phyloP scores from a whole-genome alignment of 225 moss, liverwort and hornwort genomes.

The Climacium dendroides region DNA sequence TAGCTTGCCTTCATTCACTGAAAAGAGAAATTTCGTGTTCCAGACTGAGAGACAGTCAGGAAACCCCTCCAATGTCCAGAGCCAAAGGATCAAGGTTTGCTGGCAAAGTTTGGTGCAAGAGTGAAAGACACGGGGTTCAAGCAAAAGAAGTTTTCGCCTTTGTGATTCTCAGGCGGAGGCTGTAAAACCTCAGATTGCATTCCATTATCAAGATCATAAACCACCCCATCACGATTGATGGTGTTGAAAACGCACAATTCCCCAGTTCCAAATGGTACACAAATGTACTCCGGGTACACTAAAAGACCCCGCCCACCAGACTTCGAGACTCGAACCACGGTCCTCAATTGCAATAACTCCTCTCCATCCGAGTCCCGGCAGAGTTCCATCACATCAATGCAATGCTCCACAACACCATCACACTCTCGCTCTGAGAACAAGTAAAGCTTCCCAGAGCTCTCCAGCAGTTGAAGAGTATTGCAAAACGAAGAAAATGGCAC shows the following conservation, averaged over 20 bases:
- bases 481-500: neutral
- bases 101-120: neutral
- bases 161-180: neutral
- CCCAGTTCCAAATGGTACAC: neutral
- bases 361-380: neutral
- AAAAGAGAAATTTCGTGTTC: neutral
- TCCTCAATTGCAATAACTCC: neutral
- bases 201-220: neutral
- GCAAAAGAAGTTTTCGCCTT: slow-evolving; percentile 3
- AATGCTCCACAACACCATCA: neutral
- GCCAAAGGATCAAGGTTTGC: neutral
- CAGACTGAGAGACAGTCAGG: neutral
- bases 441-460: neutral
- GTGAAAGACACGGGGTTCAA: slow-evolving; percentile 10
- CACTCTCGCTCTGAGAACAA: slow-evolving; percentile 3
- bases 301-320: neutral
- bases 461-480: slow-evolving; percentile 1
- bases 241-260: neutral
- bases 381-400: neutral
- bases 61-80: neutral
- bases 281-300: neutral
- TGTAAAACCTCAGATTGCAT: neutral
- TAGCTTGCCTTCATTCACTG: neutral
- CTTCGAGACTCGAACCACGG: neutral
- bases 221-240: neutral